phyloP scores from a whole-genome alignment of 352 stramenopile genomes.

The Globisporangium solare region DNA sequence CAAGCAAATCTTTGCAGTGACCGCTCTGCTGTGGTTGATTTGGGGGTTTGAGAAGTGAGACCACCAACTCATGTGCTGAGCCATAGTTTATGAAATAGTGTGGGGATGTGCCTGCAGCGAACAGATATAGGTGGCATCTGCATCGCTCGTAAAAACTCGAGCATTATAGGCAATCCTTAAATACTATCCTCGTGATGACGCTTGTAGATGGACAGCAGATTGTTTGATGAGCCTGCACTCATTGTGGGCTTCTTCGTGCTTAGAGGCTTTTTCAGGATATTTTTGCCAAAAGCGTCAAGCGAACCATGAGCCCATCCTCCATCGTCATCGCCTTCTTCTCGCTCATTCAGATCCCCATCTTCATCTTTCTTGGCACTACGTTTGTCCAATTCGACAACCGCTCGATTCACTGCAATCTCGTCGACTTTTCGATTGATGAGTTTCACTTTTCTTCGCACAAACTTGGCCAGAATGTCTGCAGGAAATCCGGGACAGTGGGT shows the following conservation, averaged over 20 bases:
- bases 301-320: background rate
- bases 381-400: constrained; percentile 1
- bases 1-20: too few species aligned
- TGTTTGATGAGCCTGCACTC: constrained; percentile 1
- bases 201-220: constrained; percentile 17
- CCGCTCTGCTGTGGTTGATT: too few species aligned
- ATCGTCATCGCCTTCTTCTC: constrained; percentile 9
- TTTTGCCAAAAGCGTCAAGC: background rate
- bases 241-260: constrained; percentile 3
- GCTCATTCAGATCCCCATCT: background rate
- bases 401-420: constrained; percentile 19
- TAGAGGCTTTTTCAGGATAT: constrained; percentile 3
- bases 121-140: too few species aligned
- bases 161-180: too few species aligned
- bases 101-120: too few species aligned
- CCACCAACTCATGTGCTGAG: too few species aligned
- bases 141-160: too few species aligned
- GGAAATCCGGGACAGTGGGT: constrained; percentile 76
- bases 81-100: too few species aligned
- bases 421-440: constrained; percentile 45
- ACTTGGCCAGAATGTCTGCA: constrained; percentile 40
- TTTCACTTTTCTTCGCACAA: constrained; percentile 50
- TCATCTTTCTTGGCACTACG: constrained; percentile 5
- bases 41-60: too few species aligned
- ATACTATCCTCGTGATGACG: constrained; percentile 3